Evolutionary conservation across 768 basidiomycete genomes (phyloP).

Genomic region (Collybiopsis luxurians): DNA sequence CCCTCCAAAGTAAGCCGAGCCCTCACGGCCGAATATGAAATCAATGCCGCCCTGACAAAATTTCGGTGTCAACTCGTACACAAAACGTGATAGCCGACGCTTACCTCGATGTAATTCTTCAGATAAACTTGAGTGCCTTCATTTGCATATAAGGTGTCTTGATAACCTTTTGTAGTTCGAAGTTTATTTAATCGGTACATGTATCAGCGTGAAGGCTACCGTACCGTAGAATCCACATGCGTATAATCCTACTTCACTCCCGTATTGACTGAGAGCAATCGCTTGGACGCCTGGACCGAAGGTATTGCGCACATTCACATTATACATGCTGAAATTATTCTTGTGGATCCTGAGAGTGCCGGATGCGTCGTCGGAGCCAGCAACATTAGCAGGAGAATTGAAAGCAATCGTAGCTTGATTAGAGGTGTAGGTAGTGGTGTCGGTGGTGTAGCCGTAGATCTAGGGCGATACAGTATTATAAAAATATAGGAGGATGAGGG

Average conservation of each 20-base stretch:
- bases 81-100: neutral
- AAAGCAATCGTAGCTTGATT: constrained; percentile 40
- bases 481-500: too few relatives aligned
- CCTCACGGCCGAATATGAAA: constrained; percentile 48
- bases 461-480: constrained; percentile 13
- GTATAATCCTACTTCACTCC: constrained; percentile 41
- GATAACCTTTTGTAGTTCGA: too few relatives aligned
- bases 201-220: constrained; percentile 12
- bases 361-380: constrained; percentile 45
- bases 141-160: constrained; percentile 47
- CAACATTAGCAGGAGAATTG: constrained; percentile 29
- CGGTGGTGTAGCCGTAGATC: constrained; percentile 44
- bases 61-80: neutral
- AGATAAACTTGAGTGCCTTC: constrained; percentile 48
- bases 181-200: too few relatives aligned
- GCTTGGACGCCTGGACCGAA: constrained; percentile 44
- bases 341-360: constrained; percentile 49
- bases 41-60: constrained; percentile 40
- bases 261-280: constrained; percentile 49
- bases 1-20: constrained; percentile 44
- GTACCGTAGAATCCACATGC: constrained; percentile 46
- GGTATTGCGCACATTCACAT: constrained; percentile 47
- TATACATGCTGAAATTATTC: constrained; percentile 47
- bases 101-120: constrained; percentile 45
- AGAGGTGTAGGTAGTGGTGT: constrained; percentile 33